Evolutionary conservation across 768 basidiomycete species (phyloP).

Genomic region (Dentipellis sp.): DNA sequence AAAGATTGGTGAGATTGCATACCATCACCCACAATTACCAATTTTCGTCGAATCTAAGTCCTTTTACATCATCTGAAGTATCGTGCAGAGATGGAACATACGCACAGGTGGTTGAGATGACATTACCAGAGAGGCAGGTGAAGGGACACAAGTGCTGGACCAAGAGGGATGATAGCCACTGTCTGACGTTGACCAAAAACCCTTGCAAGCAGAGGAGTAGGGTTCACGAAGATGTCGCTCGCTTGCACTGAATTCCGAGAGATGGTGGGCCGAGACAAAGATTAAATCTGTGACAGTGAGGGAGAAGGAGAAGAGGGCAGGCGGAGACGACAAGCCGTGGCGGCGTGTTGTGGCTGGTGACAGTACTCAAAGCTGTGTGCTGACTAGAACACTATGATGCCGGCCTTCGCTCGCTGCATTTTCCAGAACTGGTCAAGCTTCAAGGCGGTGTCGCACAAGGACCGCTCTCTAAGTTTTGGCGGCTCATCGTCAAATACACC

Average conservation of each 20-base stretch:
- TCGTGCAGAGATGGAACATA: neutral
- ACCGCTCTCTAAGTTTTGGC: too few relatives aligned
- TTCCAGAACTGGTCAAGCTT: too few relatives aligned
- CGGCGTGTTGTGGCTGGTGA: neutral
- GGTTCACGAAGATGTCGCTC: neutral
- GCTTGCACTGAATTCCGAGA: neutral
- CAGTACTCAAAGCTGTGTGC: neutral
- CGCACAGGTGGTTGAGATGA: conserved; percentile 14
- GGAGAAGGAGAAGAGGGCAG: neutral
- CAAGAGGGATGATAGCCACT: neutral
- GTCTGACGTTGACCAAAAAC: neutral
- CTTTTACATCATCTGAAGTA: too few relatives aligned
- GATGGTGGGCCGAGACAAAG: too few relatives aligned
- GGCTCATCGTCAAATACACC: too few relatives aligned
- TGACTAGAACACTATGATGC: neutral
- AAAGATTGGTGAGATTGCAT: conserved; percentile 20
- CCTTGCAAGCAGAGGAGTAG: neutral
- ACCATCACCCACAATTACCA: conserved; percentile 97
- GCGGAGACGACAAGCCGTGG: too few relatives aligned
- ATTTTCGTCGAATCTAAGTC: conserved; percentile 79
- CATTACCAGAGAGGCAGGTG: conserved; percentile 3
- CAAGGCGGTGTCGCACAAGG: too few relatives aligned
- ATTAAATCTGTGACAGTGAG: too few relatives aligned
- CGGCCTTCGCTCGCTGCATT: too few relatives aligned
- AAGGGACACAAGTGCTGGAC: neutral